Evolutionary conservation across 208 protist genomes (phyloP).

Genomic region (Acanthamoeba divionensis): DNA sequence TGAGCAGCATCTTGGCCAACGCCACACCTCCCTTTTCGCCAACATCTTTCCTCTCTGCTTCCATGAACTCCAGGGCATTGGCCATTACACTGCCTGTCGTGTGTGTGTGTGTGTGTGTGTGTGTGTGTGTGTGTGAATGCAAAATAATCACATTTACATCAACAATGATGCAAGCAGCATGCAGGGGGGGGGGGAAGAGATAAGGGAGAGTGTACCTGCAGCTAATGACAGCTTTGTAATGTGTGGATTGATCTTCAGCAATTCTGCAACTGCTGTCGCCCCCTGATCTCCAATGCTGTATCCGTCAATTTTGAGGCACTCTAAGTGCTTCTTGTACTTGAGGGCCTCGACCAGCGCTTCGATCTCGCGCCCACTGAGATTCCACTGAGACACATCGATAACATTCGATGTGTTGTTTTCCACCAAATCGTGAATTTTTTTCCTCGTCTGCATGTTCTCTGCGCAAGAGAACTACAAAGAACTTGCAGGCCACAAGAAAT

Average conservation of each 20-base stretch:
- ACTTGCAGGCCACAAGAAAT: no score
- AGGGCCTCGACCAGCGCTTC: background rate
- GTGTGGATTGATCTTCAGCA: background rate
- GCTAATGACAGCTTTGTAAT: background rate
- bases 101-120: no score
- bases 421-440: background rate
- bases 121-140: no score
- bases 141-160: no score
- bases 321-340: background rate
- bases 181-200: no score
- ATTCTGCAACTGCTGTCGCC: background rate
- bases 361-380: background rate
- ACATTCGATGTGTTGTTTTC: background rate
- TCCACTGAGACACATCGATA: background rate
- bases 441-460: no score
- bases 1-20: background rate
- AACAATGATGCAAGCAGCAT: no score
- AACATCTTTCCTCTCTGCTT: conserved; percentile 9
- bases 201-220: no score
- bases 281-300: background rate
- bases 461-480: no score
- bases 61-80: conserved; percentile 35
- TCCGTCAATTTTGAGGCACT: background rate
- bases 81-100: background rate
- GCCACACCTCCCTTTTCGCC: conserved; percentile 12